Evolutionary conservation across 148 eudicot genomes (phyloP), one percentile per base, ranked within the genome.

Genomic region (Amaranthus hypochondriacus): DNA sequence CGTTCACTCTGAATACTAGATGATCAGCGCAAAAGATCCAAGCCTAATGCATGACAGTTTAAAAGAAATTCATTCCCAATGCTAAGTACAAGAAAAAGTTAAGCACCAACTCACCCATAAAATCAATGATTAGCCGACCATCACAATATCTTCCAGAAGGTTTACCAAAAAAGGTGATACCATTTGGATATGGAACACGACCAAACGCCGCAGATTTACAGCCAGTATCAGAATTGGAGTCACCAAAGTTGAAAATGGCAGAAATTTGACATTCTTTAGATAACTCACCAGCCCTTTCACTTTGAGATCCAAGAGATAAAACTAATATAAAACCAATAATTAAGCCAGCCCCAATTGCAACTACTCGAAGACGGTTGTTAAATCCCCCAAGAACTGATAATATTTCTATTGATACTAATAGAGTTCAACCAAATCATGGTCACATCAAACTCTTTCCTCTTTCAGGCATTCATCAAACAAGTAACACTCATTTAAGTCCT

Each of bases 161-260:
- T 70, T 51, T 77, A 44, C 79, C 85, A 70, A 93, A 90, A 58
- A 70, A 90, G 9, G 96, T 56, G 69, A 85, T 79, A 4, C 98
- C 98, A 62, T 85, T 75, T 5, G 98, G 98, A 6, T 77, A 81
- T 44, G 81, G 84, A 49, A 82, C 82, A 42, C 89, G 98, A 6
- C 90, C 83, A 73, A 93, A 93, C 15, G 87, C 94, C 7, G 98
- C 98, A 1, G 98, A 93, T 13, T 82, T 79, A 14, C 90, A 83
- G 13, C 98, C 98, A 49, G 96, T 85, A 75, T 90, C 98, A 47
- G 98, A 92, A 61, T 92, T 92, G 0, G 97, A 92, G 79, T 92
- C 97, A 7, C 98, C 98, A 69, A 92, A 92, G 87, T 90, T 93
- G 84, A 84, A 93, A 57, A 93, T 77, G 1, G 96, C 96, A 70